Evolutionary conservation across 352 stramenopile species (phyloP), one percentile per base, ranked within the genome.

Genomic region (Plasmopara muralis): DNA sequence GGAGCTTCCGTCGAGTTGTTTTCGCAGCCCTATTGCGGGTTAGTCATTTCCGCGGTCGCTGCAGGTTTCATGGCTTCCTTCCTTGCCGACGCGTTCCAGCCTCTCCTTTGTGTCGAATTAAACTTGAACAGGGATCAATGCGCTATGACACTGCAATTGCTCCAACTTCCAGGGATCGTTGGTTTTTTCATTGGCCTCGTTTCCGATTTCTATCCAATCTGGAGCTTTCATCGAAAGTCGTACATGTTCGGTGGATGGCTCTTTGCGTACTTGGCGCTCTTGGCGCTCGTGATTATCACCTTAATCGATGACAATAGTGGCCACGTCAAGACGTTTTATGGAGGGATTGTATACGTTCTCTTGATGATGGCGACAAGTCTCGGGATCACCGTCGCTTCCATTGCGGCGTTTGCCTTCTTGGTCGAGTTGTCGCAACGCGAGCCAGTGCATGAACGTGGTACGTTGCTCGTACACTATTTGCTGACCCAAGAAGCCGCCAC

Each of bases 151-250:
- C 56, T 70, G 42, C 66, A 68, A 28, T 86, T 86, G 35, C 52
- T 88, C 16, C 66, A 73, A 30, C 53, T 90, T 0, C 77, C 77
- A 0, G 75, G 77, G 2, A 63, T 85, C 18, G 37, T 74, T 35
- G 87, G 75, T 58, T 83, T 90, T 47, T 81, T 90, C 39, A 86
- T 90, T 53, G 80, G 80, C 9, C 44, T 87, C 14, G 28, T 87
- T n/a, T 90, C 80, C 1, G 80, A 90, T 57, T 88, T 85, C 34
- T 90, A 87, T 43, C 80, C 80, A 55, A 63, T 90, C 10, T 83
- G 74, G 68, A 78, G 54, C 43, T 80, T 88, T 20, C 77, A 88
- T 15, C 77, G 80, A 25, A 90, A 90, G 62, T 76, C 75, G 16
- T 90, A 88, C 61, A 88, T 90, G 60, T 53, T 88, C 16, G 69